These are phyloP conservation scores for Euphrasia confusa DNA, from an alignment of 257 asterid genomes.

Conservation along the genomic window DNA sequence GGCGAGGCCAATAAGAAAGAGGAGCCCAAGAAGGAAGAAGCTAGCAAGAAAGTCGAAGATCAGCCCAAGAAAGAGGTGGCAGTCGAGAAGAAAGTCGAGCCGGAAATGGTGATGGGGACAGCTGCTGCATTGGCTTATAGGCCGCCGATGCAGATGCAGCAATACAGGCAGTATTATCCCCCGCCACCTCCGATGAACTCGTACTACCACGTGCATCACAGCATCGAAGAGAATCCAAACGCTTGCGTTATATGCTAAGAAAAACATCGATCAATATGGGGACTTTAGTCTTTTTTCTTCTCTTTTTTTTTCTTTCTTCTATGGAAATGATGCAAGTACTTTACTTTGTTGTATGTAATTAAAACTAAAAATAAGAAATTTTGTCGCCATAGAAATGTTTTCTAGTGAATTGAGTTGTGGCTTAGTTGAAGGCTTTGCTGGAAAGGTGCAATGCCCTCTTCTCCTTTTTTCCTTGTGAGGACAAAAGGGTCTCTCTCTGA, in stretches of 20 bases:
- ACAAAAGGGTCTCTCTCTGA: background rate
- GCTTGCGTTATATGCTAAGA: constrained; percentile 58
- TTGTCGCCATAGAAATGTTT: constrained; percentile 26
- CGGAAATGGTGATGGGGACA: constrained; percentile 32
- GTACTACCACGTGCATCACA: constrained; percentile 44
- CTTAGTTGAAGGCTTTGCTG: constrained; percentile 30
- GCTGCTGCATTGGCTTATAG: constrained; percentile 35
- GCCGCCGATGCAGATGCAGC: constrained; percentile 28
- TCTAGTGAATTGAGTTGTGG: constrained; percentile 7
- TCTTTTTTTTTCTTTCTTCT: constrained; percentile 9
- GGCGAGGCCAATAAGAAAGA: constrained; percentile 19
- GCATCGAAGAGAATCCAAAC: constrained; percentile 84
- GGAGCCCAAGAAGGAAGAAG: constrained; percentile 46
- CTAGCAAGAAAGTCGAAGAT: too few species aligned
- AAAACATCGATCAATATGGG: background rate
- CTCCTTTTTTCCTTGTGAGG: constrained; percentile 13
- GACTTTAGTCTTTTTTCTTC: background rate
- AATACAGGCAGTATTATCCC: constrained; percentile 26
- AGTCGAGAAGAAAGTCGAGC: constrained; percentile 31
- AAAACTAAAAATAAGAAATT: constrained; percentile 25
- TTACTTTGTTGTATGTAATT: constrained; percentile 31
- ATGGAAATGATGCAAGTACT: constrained; percentile 15
- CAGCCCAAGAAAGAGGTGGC: constrained; percentile 34
- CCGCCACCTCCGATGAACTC: constrained; percentile 43
- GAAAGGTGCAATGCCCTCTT: constrained; percentile 29